These are phyloP conservation scores for Arachis monticola DNA, from an alignment of 331 rosid species.

Conservation along the genomic window DNA sequence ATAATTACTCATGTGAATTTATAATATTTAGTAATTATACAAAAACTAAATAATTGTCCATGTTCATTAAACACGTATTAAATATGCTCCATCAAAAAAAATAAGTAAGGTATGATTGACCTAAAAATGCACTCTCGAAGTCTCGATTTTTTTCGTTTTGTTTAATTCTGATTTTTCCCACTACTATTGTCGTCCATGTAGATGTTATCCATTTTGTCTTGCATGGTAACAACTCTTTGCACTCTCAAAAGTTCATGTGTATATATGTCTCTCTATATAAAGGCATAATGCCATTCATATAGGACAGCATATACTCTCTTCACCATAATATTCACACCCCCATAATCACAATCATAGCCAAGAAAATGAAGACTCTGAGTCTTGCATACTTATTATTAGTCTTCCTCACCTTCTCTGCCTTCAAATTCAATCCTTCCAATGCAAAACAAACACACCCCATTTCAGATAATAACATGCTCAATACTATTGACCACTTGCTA, in stretches of 20 bases:
- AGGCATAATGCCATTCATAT: conserved; percentile 22
- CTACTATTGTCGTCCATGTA: neutral
- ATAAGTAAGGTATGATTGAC: neutral
- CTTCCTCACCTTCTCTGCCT: conserved; percentile 41
- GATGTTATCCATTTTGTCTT: conserved; percentile 5
- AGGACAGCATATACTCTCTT: neutral
- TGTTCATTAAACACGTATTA: too few relatives aligned
- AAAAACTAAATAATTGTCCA: too few relatives aligned
- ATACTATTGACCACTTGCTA: conserved; percentile 30
- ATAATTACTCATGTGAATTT: too few relatives aligned
- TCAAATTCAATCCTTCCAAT: conserved; percentile 38
- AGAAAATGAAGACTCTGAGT: conserved; percentile 45
- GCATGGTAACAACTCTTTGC: neutral
- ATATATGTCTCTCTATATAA: conserved; percentile 35
- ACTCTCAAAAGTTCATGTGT: neutral
- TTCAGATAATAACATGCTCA: conserved; percentile 37
- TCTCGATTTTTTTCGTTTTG: neutral
- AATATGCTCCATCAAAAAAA: too few relatives aligned
- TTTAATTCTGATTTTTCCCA: neutral
- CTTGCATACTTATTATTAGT: conserved; percentile 28
- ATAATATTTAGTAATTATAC: too few relatives aligned
- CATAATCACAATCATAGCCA: neutral
- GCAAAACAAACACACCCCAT: conserved; percentile 60
- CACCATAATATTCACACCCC: conserved; percentile 3
- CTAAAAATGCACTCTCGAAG: conserved; percentile 9